Evolutionary conservation across 257 asterid species (phyloP).

Genomic region (Perilla frutescens): DNA sequence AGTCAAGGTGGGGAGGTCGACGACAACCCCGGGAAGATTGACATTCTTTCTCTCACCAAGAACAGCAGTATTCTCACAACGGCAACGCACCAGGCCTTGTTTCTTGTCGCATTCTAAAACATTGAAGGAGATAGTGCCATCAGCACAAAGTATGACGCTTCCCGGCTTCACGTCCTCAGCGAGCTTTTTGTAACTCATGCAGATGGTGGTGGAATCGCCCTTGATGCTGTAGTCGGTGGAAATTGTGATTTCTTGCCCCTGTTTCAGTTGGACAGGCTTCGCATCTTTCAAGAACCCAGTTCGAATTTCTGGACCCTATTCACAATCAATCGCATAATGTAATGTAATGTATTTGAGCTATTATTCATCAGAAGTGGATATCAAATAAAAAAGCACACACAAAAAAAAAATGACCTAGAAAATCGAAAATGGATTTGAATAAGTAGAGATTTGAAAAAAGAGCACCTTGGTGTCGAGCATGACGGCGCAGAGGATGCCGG

Average conservation of each 20-base stretch:
- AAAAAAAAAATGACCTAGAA: too few species aligned
- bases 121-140: constrained; percentile 67
- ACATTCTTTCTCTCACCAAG: constrained; percentile 79
- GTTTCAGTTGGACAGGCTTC: constrained; percentile 64
- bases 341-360: background rate
- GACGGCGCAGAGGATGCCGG: constrained; percentile 78
- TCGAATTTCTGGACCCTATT: constrained; percentile 74
- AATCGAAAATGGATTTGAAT: background rate
- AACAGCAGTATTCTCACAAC: constrained; percentile 71
- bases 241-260: constrained; percentile 67
- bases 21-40: constrained; percentile 75
- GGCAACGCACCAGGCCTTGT: constrained; percentile 59
- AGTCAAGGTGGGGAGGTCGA: constrained; percentile 74
- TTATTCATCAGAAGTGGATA: too few species aligned
- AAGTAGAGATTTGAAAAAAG: too few species aligned
- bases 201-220: constrained; percentile 65
- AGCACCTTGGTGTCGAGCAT: constrained; percentile 79
- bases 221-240: constrained; percentile 66
- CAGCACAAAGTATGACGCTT: constrained; percentile 67
- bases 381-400: too few species aligned
- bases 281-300: constrained; percentile 70
- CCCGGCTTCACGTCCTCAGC: constrained; percentile 64
- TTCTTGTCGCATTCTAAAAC: constrained; percentile 58
- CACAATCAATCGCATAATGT: too few species aligned
- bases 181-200: constrained; percentile 76